phyloP scores from a whole-genome alignment of 352 stramenopile species.

The Paralagenidium karlingii region DNA sequence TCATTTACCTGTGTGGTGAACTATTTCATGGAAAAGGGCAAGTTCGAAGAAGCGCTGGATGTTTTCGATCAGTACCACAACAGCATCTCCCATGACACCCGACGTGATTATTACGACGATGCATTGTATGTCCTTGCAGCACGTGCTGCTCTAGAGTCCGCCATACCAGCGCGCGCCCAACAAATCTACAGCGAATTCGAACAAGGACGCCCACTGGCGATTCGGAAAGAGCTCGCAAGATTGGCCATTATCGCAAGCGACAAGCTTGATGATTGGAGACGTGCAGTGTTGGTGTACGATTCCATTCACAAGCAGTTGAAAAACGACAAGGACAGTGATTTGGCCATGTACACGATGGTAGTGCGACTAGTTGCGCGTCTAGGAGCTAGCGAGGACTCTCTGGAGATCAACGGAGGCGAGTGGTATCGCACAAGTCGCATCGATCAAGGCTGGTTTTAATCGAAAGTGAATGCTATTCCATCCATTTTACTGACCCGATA shows the following conservation, averaged over 20 bases:
- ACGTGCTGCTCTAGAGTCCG: no score
- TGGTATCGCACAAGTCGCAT: constrained; percentile 77
- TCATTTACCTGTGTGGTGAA: constrained; percentile 68
- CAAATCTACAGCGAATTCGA: background rate
- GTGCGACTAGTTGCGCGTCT: constrained; percentile 73
- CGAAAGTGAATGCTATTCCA: constrained; percentile 27
- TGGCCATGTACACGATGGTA: constrained; percentile 70
- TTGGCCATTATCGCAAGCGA: constrained; percentile 23
- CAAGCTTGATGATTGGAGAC: constrained; percentile 49
- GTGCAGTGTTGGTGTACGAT: constrained; percentile 64
- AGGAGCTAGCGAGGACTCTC: constrained; percentile 72
- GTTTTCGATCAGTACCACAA: constrained; percentile 22
- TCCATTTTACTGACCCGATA: constrained; percentile 77
- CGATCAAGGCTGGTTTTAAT: constrained; percentile 9
- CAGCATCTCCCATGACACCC: no score
- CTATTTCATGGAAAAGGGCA: constrained; percentile 24
- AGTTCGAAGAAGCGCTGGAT: constrained; percentile 25
- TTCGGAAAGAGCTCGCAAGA: background rate
- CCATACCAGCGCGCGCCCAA: no score
- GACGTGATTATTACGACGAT: no score
- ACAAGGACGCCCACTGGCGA: no score
- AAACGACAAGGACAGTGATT: constrained; percentile 13
- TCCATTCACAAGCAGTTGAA: constrained; percentile 39
- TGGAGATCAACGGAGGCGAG: constrained; percentile 71
- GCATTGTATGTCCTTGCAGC: constrained; percentile 50